Conservation (phyloP, 768 basidiomycete genomes). For the Agaricus sinodeliciosus region DNA sequence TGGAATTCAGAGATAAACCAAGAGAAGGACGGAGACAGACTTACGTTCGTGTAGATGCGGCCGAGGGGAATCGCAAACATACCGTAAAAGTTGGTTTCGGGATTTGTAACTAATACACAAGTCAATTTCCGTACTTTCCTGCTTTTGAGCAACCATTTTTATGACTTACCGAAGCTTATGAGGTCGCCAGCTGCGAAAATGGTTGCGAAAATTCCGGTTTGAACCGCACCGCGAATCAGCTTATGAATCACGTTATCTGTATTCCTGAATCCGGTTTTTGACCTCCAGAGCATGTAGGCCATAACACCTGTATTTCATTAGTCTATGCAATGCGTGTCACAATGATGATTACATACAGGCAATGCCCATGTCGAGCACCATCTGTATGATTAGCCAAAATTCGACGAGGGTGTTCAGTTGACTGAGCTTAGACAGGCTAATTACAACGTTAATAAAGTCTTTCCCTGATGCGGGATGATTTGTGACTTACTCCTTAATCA, state of each 20-base stretch:
- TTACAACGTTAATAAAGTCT: background rate
- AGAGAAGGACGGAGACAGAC: slow-evolving; percentile 9
- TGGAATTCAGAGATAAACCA: background rate
- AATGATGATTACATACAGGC: slow-evolving; percentile 31
- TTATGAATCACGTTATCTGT: slow-evolving; percentile 49
- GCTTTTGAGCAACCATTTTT: too few relatives aligned
- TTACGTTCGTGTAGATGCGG: slow-evolving; percentile 42
- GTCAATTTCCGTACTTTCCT: too few relatives aligned
- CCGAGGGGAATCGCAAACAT: slow-evolving; percentile 30
- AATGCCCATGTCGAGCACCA: slow-evolving; percentile 6
- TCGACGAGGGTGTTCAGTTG: slow-evolving; percentile 1
- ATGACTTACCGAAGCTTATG: slow-evolving; percentile 23
- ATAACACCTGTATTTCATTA: slow-evolving; percentile 25
- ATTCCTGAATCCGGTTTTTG: slow-evolving; percentile 42
- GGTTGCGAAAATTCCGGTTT: slow-evolving; percentile 47
- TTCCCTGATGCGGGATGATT: background rate
- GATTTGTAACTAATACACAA: too few relatives aligned
- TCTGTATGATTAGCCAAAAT: slow-evolving; percentile 11
- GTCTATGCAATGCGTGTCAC: slow-evolving; percentile 35
- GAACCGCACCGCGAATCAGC: slow-evolving; percentile 47
- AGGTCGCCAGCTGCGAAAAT: slow-evolving; percentile 46
- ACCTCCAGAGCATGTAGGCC: slow-evolving; percentile 25
- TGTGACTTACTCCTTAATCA: slow-evolving; percentile 6
- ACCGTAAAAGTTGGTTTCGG: slow-evolving; percentile 26
- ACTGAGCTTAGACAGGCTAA: background rate